Conservation (phyloP, 345 rosid genomes). For the Eucalyptus tenuipes region DNA sequence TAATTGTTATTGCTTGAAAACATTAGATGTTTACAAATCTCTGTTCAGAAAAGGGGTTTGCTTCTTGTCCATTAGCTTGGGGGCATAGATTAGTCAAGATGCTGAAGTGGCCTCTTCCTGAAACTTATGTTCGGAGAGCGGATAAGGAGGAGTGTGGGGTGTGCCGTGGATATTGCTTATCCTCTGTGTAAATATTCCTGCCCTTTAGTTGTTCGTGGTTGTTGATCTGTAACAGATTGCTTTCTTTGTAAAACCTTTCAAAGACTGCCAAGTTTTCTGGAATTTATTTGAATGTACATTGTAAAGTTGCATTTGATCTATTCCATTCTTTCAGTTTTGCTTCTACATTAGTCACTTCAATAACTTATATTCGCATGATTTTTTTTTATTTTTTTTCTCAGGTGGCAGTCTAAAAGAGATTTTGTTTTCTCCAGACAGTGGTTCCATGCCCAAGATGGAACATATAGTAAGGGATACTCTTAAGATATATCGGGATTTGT, state of each 20-base stretch:
- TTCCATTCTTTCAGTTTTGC: neutral
- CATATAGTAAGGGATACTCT: constrained; percentile 59
- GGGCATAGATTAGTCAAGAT: neutral
- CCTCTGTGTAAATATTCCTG: neutral
- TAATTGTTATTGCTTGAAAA: neutral
- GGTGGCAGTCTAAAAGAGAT: constrained; percentile 92
- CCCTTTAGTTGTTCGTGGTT: neutral
- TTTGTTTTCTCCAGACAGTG: constrained; percentile 95
- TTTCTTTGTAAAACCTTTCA: neutral
- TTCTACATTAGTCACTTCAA: neutral
- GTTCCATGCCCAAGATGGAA: constrained; percentile 95
- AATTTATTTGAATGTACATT: neutral
- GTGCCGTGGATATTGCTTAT: neutral
- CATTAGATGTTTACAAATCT: neutral
- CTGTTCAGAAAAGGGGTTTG: neutral
- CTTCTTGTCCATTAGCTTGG: neutral
- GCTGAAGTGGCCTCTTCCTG: neutral
- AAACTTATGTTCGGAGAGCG: neutral
- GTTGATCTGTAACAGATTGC: neutral
- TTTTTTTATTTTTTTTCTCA: constrained; percentile 27
- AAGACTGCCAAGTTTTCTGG: neutral
- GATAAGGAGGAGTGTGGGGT: neutral
- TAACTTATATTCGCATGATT: neutral
- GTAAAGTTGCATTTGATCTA: neutral
- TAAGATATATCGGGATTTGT: neutral